A percentile compares a stretch with the other conserved stretches of the same genome.
These are phyloP conservation scores for Sesbania bispinosa DNA, from an alignment of 306 rosid genomes.

Conservation along the genomic window DNA sequence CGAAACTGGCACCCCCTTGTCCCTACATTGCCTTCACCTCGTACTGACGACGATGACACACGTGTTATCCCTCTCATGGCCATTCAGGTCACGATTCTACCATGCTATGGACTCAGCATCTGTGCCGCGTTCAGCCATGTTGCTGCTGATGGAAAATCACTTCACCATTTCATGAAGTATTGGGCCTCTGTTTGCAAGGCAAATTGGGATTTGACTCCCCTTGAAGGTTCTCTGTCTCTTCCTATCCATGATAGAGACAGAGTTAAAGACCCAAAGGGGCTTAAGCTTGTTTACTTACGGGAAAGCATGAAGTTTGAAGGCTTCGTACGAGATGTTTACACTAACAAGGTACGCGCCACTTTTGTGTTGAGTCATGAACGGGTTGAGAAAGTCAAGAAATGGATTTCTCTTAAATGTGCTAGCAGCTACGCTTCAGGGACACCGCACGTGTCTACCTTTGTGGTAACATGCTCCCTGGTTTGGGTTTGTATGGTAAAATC, in stretches of 20 bases:
- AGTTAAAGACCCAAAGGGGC: slow-evolving; percentile 28
- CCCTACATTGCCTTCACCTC: background rate
- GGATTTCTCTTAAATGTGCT: background rate
- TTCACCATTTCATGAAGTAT: slow-evolving; percentile 32
- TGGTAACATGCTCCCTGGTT: slow-evolving; percentile 24
- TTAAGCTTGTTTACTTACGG: background rate
- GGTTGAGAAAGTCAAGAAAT: slow-evolving; percentile 19
- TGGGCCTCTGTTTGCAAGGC: slow-evolving; percentile 35
- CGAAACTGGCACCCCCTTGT: slow-evolving; percentile 20
- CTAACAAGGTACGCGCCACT: slow-evolving; percentile 18
- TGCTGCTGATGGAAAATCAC: slow-evolving; percentile 14
- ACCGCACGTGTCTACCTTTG: slow-evolving; percentile 31
- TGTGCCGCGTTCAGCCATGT: slow-evolving; percentile 20
- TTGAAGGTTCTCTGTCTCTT: background rate
- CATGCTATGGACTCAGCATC: slow-evolving; percentile 19
- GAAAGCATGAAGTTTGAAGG: background rate
- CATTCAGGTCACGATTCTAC: slow-evolving; percentile 26
- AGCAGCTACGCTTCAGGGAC: background rate
- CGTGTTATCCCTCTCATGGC: slow-evolving; percentile 19
- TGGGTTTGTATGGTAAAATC: slow-evolving; percentile 31
- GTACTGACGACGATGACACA: background rate
- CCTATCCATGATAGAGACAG: slow-evolving; percentile 24
- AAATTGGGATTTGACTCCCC: background rate
- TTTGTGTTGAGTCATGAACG: background rate
- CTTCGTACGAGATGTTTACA: background rate